Base-by-base conservation (phyloP, 352 stramenopile genomes). In the Albugo candida region DNA sequence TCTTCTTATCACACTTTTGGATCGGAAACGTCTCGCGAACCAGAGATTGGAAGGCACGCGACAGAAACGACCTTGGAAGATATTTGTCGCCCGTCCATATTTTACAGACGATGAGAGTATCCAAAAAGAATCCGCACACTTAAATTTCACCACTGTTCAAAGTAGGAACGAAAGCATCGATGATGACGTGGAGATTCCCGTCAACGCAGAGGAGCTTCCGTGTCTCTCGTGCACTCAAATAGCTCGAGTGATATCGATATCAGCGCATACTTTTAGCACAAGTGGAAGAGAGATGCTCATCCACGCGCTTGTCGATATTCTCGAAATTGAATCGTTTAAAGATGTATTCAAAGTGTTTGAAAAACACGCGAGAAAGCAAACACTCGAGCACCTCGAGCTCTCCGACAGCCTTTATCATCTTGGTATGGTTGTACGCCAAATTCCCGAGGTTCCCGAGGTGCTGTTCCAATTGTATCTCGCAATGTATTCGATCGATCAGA, bases 221-320 rank as follows among this genome's bases (percentile, higher is more conserved):
- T 5, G 44, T 82, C 0, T 67, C 70, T n/a, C 72, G 0, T 82
- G 72, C 24, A 60, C 70, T 0, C 72, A 84, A 52, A 80, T 84
- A 39, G 82, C 70, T 43, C 69, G 72, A 24, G 72, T 68, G n/a
- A 81, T 84, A 38, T 53, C 64, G 0, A 60, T 73, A 14, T 64
- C 77, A 20, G 67, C 69, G 0, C 46, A 41, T 5, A 51, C 39
- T 3, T 82, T 84, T 52, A 84, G 72, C 37, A 49, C 64, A 2
- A 84, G 72, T n/a, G 72, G 72, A 5, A 74, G 70, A 18, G 70
- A 84, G 36, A 84, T 84, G 72, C 67, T 82, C 8, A 31, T 84
- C 14, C 81, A 68, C 36, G 64, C 72, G 20, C 75, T 84, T 20
- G 51, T 82, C 13, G 65, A 80, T 27, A 56, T 71, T 20, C 48